These are phyloP conservation scores for Schizochytrium sp. DNA, from an alignment of 108 stramenopile genomes.

Conservation along the genomic window DNA sequence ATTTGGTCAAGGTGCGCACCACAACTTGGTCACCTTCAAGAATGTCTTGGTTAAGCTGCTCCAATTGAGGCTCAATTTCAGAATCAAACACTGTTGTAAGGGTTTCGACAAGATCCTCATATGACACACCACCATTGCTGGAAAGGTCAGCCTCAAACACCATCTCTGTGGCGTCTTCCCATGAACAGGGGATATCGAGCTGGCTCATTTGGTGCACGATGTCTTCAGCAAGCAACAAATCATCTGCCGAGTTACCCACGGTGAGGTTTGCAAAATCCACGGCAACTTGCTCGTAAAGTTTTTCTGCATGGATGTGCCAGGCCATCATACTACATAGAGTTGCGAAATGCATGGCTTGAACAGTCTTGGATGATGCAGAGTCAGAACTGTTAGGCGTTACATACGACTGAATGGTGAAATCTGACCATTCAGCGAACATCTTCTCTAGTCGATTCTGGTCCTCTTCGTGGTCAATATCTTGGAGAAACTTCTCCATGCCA, in stretches of 20 bases:
- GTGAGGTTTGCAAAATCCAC: conserved; percentile 44
- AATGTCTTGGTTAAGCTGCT: conserved; percentile 46
- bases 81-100: conserved; percentile 54
- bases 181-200: conserved; percentile 17
- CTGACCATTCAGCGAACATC: conserved; percentile 59
- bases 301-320: conserved; percentile 53
- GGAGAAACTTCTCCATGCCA: conserved; percentile 29
- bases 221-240: conserved; percentile 21
- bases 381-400: background rate
- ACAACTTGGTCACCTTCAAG: conserved; percentile 1
- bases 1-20: conserved; percentile 3
- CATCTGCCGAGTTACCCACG: background rate
- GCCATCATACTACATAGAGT: conserved; percentile 44
- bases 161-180: conserved; percentile 49
- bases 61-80: conserved; percentile 51
- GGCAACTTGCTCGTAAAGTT: conserved; percentile 43
- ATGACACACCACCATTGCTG: conserved; percentile 45
- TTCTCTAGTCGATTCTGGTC: background rate
- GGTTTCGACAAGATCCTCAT: conserved; percentile 53
- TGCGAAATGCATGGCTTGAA: conserved; percentile 34
- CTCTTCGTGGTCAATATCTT: conserved; percentile 23
- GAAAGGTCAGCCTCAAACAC: conserved; percentile 58
- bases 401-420: conserved; percentile 35
- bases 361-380: background rate
- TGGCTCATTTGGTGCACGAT: conserved; percentile 7